These are phyloP conservation scores for Aureobasidium mangrovei DNA, from an alignment of 2,329 filamentous ascomycete species.

Conservation along the genomic window DNA sequence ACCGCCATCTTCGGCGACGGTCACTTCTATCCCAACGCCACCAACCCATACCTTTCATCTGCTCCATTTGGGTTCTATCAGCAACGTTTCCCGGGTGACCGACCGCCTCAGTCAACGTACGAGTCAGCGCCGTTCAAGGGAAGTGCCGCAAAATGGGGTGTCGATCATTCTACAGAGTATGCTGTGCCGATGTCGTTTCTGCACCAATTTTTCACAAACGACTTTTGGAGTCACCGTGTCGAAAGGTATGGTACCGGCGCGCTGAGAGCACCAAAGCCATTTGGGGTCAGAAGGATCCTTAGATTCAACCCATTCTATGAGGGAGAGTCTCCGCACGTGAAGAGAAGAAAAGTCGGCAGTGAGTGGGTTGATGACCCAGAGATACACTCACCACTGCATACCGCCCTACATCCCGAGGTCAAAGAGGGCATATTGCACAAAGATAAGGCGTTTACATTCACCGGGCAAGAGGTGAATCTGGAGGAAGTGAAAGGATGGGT, in stretches of 20 bases:
- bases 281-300: not conserved
- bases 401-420: too few relatives aligned
- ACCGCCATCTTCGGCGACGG: not conserved
- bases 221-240: not conserved
- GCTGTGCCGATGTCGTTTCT: not conserved
- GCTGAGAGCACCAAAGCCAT: not conserved
- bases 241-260: not conserved
- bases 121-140: not conserved
- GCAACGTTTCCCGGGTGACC: not conserved
- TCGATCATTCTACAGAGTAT: not conserved
- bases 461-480: too few relatives aligned
- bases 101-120: not conserved
- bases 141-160: not conserved
- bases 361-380: not conserved
- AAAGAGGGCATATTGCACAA: too few relatives aligned
- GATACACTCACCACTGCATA: not conserved
- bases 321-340: not conserved
- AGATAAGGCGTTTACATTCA: too few relatives aligned
- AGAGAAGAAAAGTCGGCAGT: not conserved
- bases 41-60: not conserved
- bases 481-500: too few relatives aligned
- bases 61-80: not conserved
- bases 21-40: not conserved
- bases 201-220: not conserved
- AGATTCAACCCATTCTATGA: not conserved